These are phyloP conservation scores for Botrytis porri DNA, from an alignment of 2,329 filamentous ascomycete genomes.

Conservation along the genomic window DNA sequence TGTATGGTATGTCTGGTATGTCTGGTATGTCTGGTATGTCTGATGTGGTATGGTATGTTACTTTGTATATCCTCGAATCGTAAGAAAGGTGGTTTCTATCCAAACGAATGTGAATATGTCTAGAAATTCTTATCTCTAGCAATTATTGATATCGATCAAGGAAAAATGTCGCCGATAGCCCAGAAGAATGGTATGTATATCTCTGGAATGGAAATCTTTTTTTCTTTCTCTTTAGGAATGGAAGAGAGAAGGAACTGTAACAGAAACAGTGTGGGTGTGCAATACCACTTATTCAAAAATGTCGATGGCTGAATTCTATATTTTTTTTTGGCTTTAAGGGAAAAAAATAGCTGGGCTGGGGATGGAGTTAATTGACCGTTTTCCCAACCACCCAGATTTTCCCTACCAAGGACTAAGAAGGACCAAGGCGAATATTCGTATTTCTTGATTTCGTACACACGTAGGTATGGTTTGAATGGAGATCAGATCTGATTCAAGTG, in stretches of 20 bases:
- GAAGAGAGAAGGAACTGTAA: background rate
- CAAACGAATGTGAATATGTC: background rate
- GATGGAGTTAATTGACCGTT: constrained; percentile 9
- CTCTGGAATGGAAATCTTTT: constrained; percentile 4
- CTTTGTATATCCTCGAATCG: background rate
- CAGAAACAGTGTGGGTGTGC: background rate
- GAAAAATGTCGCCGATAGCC: background rate
- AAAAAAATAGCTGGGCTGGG: constrained; percentile 12
- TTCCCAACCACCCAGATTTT: constrained; percentile 14
- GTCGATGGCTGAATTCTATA: constrained; percentile 13
- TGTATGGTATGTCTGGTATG: background rate
- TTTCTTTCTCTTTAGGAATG: background rate
- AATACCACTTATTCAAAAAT: constrained; percentile 3
- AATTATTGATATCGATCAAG: background rate
- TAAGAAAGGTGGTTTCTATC: background rate
- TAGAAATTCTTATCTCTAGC: background rate
- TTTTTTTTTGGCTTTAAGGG: background rate
- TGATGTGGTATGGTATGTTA: background rate
- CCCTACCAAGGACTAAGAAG: background rate
- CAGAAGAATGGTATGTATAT: background rate
- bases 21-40: too few relatives aligned
- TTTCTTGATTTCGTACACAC: background rate
- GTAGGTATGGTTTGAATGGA: background rate
- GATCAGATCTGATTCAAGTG: background rate
- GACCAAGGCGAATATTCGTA: background rate